Percentiles rank a stretch among this genome's conserved stretches.
Evolutionary conservation across 495 filamentous ascomycete species (phyloP).

Genomic region (Hypoxylon intermedium): DNA sequence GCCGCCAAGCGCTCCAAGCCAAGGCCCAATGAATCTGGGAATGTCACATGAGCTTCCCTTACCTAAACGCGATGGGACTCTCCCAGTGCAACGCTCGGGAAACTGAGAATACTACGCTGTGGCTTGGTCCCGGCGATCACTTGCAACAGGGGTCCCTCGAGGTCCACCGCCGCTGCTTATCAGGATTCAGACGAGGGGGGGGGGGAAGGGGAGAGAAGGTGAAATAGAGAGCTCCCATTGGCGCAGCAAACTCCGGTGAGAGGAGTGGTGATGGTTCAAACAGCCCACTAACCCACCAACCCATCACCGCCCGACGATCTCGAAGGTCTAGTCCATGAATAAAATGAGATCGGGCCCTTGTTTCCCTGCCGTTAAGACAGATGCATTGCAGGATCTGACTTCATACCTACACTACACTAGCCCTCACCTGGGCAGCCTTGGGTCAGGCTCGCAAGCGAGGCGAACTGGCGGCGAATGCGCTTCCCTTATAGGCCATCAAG

Average conservation of each 20-base stretch:
- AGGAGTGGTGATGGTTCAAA: constrained; percentile 30
- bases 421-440: constrained; percentile 19
- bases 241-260: constrained; percentile 40
- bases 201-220: too few relatives aligned
- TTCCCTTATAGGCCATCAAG: constrained; percentile 3
- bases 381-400: constrained; percentile 49
- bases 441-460: constrained; percentile 20
- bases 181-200: constrained; percentile 35
- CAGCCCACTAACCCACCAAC: constrained; percentile 14
- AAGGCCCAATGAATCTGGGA: constrained; percentile 37
- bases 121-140: constrained; percentile 43
- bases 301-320: constrained; percentile 27
- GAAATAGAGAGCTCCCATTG: constrained; percentile 36
- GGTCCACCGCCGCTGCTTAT: constrained; percentile 28
- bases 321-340: constrained; percentile 43
- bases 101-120: constrained; percentile 43
- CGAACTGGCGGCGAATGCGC: background rate
- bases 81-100: constrained; percentile 40
- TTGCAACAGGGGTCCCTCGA: constrained; percentile 6
- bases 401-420: constrained; percentile 22
- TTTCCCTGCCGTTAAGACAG: constrained; percentile 40
- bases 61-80: constrained; percentile 42
- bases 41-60: constrained; percentile 42
- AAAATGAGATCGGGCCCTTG: constrained; percentile 40
- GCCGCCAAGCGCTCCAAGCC: constrained; percentile 24